These are phyloP conservation scores for Hyaloscypha finlandica DNA, from an alignment of 495 filamentous ascomycete genomes.

Conservation along the genomic window DNA sequence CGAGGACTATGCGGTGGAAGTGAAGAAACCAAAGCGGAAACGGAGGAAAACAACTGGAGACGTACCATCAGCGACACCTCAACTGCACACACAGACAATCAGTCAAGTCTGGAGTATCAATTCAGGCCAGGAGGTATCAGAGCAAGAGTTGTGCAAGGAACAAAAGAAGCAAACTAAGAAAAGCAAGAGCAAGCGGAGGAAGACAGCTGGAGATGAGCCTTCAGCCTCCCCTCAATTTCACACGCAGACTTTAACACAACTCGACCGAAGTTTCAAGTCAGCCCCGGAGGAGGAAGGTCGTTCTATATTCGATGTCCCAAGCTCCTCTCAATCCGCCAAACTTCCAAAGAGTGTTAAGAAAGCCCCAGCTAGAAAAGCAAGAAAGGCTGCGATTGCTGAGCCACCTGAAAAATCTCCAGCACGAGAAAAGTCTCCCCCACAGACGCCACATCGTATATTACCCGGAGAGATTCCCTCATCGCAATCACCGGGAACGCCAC, in stretches of 20 bases:
- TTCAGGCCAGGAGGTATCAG: slow-evolving; percentile 13
- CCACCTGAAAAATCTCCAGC: background rate
- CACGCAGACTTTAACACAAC: slow-evolving; percentile 25
- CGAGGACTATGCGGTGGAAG: slow-evolving; percentile 12
- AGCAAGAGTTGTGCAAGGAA: slow-evolving; percentile 1
- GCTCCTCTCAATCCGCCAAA: slow-evolving; percentile 16
- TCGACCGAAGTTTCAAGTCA: slow-evolving; percentile 18
- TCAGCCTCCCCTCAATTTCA: slow-evolving; percentile 14
- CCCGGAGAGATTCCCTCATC: slow-evolving; percentile 32
- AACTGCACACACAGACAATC: slow-evolving; percentile 23
- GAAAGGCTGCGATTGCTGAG: background rate
- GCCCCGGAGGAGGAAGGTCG: slow-evolving; percentile 11
- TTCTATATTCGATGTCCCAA: slow-evolving; percentile 17
- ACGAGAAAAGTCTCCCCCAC: slow-evolving; percentile 25
- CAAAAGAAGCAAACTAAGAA: slow-evolving; percentile 13
- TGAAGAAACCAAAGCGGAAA: slow-evolving; percentile 24
- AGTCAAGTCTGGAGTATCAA: slow-evolving; percentile 15
- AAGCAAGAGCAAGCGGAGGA: slow-evolving; percentile 36
- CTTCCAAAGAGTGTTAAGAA: background rate
- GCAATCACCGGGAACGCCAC: slow-evolving; percentile 31
- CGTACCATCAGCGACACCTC: slow-evolving; percentile 20
- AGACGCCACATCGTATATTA: slow-evolving; percentile 23
- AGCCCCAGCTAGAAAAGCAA: background rate
- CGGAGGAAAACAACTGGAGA: slow-evolving; percentile 48
- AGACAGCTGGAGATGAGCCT: slow-evolving; percentile 45